Evolutionary conservation across 2,329 filamentous ascomycete genomes (phyloP), one percentile per base, ranked within the genome.

Genomic region (Hansfordia pulvinata): DNA sequence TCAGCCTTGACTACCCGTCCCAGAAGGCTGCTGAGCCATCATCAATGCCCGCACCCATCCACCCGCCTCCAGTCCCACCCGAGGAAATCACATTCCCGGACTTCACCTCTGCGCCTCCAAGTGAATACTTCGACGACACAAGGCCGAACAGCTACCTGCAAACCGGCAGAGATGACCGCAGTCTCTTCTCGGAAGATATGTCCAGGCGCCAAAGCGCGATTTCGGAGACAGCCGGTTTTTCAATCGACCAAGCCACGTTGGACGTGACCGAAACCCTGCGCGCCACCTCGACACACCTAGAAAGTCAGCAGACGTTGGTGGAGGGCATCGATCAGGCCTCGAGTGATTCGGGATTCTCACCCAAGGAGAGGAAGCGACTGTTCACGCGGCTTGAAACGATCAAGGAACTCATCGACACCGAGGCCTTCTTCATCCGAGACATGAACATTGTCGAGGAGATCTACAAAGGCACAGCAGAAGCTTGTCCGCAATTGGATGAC

Each of bases 371-470:
- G 33, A 76, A 78, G 33, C 73, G 80, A n/a, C 60, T 96, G 7
- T 70, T 71, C 26, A 80, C 88, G 46, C 78, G 90, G 12, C 73
- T 78, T 29, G 74, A 92, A 47, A 74, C 92, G 25, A 78, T 96
- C 42, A 86, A 88, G 45, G 90, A 98, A 51, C 61, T 98, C 19
- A 69, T 94, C 23, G 85, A 94, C 43, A 98, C 90, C 0, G 90
- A 98, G 48, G 76, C 84, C 25, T 76, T 78, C 5, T 96, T 93
- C 52, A 76, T 92, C 30, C 74, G 84, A 36, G 90, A 98, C 49
- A 88, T 98, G 83, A 93, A 86, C 48, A 88, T 98, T 28, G 79
- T 93, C 3, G 84, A 93, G 44, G 86, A 96, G 45, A 96, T 98
- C 29, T 98, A 96, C 62, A 93, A 92, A 52, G 85, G 83, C 22